Evolutionary conservation across 805 yeast species (phyloP).

Genomic region (Cyberlindnera meyerae): DNA sequence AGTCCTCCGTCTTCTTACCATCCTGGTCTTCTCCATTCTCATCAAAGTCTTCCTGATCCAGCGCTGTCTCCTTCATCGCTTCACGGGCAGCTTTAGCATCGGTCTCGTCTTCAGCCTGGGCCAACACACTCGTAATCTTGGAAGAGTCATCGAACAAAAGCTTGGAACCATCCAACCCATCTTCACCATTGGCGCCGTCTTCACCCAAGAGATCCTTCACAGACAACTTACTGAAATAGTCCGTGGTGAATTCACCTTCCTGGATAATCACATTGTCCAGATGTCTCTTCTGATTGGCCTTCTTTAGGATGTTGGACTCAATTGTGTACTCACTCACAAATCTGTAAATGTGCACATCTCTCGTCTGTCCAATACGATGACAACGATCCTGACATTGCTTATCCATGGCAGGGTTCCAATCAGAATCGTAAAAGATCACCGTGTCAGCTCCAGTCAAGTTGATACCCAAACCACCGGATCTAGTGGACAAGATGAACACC

Average conservation of each 20-base stretch:
- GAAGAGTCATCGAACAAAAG: conserved; percentile 31
- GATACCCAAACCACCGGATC: conserved; percentile 98
- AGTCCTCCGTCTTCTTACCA: conserved; percentile 43
- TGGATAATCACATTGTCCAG: conserved; percentile 93
- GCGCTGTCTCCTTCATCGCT: conserved; percentile 79
- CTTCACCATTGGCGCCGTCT: conserved; percentile 24
- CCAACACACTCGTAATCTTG: conserved; percentile 57
- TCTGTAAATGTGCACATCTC: conserved; percentile 96
- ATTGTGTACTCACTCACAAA: conserved; percentile 95
- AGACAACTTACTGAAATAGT: conserved; percentile 83
- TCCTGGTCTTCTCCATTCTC: conserved; percentile 37
- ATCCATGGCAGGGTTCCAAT: conserved; percentile 99
- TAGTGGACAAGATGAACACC: conserved; percentile 85
- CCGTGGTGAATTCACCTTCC: conserved; percentile 97
- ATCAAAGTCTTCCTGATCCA: conserved; percentile 79
- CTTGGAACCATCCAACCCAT: conserved; percentile 28
- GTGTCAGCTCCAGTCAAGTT: conserved; percentile 98
- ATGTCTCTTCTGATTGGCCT: conserved; percentile 92
- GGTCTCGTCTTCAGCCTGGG: conserved; percentile 93
- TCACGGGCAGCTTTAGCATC: conserved; percentile 84
- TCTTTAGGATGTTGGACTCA: conserved; percentile 88
- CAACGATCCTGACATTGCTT: conserved; percentile 99
- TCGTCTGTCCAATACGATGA: conserved; percentile 96
- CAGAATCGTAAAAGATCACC: conserved; percentile 95
- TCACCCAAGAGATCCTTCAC: conserved; percentile 76